Evolutionary conservation across 768 basidiomycete species (phyloP).

Genomic region (Steccherinum ochraceum): DNA sequence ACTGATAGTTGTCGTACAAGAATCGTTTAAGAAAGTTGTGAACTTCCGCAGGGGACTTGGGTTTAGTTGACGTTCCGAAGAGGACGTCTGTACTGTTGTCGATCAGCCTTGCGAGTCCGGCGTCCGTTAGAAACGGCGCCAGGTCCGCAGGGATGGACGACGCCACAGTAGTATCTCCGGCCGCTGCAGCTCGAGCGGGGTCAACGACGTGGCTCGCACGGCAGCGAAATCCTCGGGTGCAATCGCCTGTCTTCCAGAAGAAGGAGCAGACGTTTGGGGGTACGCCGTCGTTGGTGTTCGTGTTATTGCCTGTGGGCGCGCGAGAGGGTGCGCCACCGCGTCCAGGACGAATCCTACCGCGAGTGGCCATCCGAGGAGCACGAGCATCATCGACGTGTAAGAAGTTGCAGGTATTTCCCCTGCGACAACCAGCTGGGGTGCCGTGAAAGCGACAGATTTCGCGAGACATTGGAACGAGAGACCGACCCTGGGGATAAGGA

Average conservation of each 20-base stretch:
- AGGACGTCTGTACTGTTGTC: slow-evolving; percentile 11
- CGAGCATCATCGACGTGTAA: slow-evolving; percentile 17
- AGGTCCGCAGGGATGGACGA: not conserved
- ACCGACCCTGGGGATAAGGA: not conserved
- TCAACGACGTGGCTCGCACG: slow-evolving; percentile 18
- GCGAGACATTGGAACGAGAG: slow-evolving; percentile 18
- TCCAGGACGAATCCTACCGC: too few species aligned
- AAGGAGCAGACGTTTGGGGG: slow-evolving; percentile 13
- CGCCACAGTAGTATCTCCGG: not conserved
- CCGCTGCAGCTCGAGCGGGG: not conserved
- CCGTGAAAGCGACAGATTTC: slow-evolving; percentile 35
- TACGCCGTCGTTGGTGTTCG: not conserved
- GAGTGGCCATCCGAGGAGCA: too few species aligned
- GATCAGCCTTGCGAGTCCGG: slow-evolving; percentile 11
- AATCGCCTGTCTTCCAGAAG: slow-evolving; percentile 24
- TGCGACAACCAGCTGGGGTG: slow-evolving; percentile 39
- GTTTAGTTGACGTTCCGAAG: slow-evolving; percentile 4
- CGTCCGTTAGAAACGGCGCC: slow-evolving; percentile 13
- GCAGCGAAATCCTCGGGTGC: slow-evolving; percentile 21
- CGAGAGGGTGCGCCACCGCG: too few species aligned
- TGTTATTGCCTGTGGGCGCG: too few species aligned
- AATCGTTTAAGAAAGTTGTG: slow-evolving; percentile 22
- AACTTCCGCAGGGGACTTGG: slow-evolving; percentile 14
- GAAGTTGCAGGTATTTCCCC: slow-evolving; percentile 35
- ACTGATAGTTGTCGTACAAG: slow-evolving; percentile 17